Evolutionary conservation across 1,139 yeast species (phyloP).

Genomic region (Pneumocystis murina): DNA sequence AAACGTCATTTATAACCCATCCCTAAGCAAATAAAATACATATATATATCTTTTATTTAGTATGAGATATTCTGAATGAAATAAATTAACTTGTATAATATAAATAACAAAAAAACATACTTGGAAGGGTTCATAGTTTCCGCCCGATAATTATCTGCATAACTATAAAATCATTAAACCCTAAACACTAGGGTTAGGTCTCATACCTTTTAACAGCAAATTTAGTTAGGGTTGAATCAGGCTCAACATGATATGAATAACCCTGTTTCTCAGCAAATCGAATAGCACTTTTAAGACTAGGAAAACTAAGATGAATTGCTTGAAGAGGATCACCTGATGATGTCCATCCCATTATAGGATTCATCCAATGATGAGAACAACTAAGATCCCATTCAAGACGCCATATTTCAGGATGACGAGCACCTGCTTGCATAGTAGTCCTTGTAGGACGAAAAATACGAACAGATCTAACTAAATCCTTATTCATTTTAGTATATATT

Average conservation of each 20-base stretch:
- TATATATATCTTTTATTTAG: too few relatives aligned
- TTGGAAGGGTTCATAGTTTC: not conserved
- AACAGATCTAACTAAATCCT: slow-evolving; percentile 33
- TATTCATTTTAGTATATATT: not conserved
- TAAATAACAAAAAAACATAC: too few relatives aligned
- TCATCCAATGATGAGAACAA: slow-evolving; percentile 75
- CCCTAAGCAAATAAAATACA: too few relatives aligned
- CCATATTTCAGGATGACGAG: slow-evolving; percentile 38
- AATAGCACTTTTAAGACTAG: slow-evolving; percentile 61
- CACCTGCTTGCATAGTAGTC: slow-evolving; percentile 70
- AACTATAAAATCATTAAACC: not conserved
- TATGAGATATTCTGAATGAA: too few relatives aligned
- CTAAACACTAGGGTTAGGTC: not conserved
- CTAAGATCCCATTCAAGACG: slow-evolving; percentile 72
- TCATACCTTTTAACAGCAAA: not conserved
- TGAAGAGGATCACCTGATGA: slow-evolving; percentile 75
- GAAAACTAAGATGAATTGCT: slow-evolving; percentile 65
- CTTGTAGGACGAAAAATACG: slow-evolving; percentile 66
- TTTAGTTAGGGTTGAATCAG: not conserved
- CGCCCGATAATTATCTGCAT: not conserved
- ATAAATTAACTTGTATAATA: too few relatives aligned
- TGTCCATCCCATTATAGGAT: slow-evolving; percentile 77
- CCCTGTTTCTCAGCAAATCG: slow-evolving; percentile 63
- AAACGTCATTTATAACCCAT: too few relatives aligned
- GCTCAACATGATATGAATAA: not conserved